Evolutionary conservation across 2,329 filamentous ascomycete species (phyloP).

Genomic region (Ophiocordyceps australis): DNA sequence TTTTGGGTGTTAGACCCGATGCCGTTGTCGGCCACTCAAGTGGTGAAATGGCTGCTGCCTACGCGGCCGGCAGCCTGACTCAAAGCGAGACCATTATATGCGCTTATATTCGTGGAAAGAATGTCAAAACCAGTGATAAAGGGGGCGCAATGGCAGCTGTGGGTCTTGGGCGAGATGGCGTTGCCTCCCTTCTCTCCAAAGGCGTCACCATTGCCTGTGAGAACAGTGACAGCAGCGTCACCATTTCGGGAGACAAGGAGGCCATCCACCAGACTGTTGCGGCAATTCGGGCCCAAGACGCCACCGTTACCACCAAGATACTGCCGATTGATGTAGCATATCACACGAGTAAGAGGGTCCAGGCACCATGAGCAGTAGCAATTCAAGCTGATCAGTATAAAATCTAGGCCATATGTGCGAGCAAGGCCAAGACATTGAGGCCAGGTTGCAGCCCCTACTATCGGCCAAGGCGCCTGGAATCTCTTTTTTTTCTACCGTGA

Average conservation of each 20-base stretch:
- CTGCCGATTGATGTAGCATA: constrained; percentile 13
- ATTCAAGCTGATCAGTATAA: too few relatives aligned
- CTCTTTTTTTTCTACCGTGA: constrained; percentile 2
- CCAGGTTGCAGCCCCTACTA: constrained; percentile 4
- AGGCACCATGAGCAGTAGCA: too few relatives aligned
- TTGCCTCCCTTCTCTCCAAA: constrained; percentile 5
- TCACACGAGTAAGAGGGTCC: constrained; percentile 9
- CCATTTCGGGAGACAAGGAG: neutral
- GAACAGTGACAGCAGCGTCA: neutral
- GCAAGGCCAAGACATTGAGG: constrained; percentile 14
- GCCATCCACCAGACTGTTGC: neutral
- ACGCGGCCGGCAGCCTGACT: constrained; percentile 6
- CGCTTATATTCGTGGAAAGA: constrained; percentile 8
- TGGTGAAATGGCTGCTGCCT: constrained; percentile 20
- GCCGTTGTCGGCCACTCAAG: constrained; percentile 27
- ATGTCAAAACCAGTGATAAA: neutral
- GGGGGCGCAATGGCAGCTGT: constrained; percentile 7
- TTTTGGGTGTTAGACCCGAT: constrained; percentile 12
- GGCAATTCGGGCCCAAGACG: constrained; percentile 1
- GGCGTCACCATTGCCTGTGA: constrained; percentile 2
- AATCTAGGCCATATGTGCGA: too few relatives aligned
- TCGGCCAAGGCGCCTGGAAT: neutral
- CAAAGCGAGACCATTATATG: constrained; percentile 9
- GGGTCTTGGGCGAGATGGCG: constrained; percentile 12
- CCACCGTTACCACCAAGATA: constrained; percentile 5